phyloP scores from a whole-genome alignment of 495 filamentous ascomycete genomes.

The Podospora pseudoanserina region DNA sequence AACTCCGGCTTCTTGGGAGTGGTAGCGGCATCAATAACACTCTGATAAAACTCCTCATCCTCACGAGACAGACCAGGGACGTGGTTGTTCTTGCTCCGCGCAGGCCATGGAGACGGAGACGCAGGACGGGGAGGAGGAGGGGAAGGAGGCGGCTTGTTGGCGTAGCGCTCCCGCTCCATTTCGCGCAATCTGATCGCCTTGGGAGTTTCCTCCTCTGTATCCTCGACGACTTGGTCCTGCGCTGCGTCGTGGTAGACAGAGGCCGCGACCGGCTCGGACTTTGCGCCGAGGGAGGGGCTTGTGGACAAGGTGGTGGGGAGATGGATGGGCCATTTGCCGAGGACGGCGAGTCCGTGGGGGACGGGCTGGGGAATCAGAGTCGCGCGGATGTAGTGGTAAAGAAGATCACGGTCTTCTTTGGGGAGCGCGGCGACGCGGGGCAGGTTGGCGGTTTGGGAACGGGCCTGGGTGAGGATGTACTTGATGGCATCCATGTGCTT shows the following conservation, averaged over 20 bases:
- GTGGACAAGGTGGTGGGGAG: not conserved
- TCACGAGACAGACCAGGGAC: not conserved
- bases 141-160: not conserved
- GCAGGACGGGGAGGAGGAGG: too few species aligned
- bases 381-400: not conserved
- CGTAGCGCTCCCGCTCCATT: not conserved
- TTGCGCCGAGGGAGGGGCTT: not conserved
- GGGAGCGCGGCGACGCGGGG: not conserved
- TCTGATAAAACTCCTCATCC: not conserved
- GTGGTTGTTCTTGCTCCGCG: not conserved
- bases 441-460: not conserved
- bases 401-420: not conserved
- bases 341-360: not conserved
- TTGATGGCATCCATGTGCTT: not conserved
- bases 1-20: not conserved
- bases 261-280: not conserved
- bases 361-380: not conserved
- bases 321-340: not conserved
- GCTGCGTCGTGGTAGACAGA: not conserved
- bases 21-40: not conserved
- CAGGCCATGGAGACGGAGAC: not conserved
- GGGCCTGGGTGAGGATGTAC: not conserved
- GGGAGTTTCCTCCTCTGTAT: not conserved
- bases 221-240: not conserved
- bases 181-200: not conserved